These are phyloP conservation scores for Ustilago hordei DNA, from an alignment of 1,284 basidiomycete genomes.

Conservation along the genomic window DNA sequence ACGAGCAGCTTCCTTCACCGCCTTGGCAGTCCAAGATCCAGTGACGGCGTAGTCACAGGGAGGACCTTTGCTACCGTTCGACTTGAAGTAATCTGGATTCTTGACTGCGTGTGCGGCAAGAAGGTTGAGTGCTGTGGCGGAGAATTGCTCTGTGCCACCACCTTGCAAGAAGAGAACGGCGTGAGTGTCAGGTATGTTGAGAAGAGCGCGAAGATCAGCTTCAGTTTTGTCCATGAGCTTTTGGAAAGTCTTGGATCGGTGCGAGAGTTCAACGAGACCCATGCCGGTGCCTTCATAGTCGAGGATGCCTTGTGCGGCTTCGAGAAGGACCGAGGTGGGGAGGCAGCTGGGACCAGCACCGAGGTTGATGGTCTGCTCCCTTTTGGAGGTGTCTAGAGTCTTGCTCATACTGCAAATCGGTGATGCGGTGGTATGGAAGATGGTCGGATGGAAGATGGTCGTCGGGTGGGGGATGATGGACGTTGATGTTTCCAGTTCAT, in stretches of 20 bases:
- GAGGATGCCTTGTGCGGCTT: slow-evolving; percentile 64
- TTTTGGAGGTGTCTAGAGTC: slow-evolving; percentile 42
- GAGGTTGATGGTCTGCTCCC: slow-evolving; percentile 66
- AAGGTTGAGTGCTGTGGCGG: slow-evolving; percentile 66
- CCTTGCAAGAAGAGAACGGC: slow-evolving; percentile 67
- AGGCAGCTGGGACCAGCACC: slow-evolving; percentile 67
- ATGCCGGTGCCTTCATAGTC: slow-evolving; percentile 66
- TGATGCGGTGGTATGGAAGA: not conserved
- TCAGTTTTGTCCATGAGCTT: slow-evolving; percentile 63
- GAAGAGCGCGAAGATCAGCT: slow-evolving; percentile 58
- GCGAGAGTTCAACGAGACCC: slow-evolving; percentile 68
- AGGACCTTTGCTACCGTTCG: slow-evolving; percentile 51
- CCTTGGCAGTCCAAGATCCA: slow-evolving; percentile 67
- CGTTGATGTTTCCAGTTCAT: not conserved
- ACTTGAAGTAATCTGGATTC: slow-evolving; percentile 58
- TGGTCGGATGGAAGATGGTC: not conserved
- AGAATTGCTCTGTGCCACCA: slow-evolving; percentile 68
- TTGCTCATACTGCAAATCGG: slow-evolving; percentile 21
- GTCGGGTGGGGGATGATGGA: not conserved
- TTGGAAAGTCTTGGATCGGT: slow-evolving; percentile 66
- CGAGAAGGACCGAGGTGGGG: slow-evolving; percentile 64
- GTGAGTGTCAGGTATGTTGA: slow-evolving; percentile 62
- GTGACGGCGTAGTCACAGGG: slow-evolving; percentile 67
- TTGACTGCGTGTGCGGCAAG: slow-evolving; percentile 60
- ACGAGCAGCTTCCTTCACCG: slow-evolving; percentile 63